Evolutionary conservation across 441 rosid species (phyloP), one percentile per base, ranked within the genome.

Genomic region (Arabidopsis hybrid): DNA sequence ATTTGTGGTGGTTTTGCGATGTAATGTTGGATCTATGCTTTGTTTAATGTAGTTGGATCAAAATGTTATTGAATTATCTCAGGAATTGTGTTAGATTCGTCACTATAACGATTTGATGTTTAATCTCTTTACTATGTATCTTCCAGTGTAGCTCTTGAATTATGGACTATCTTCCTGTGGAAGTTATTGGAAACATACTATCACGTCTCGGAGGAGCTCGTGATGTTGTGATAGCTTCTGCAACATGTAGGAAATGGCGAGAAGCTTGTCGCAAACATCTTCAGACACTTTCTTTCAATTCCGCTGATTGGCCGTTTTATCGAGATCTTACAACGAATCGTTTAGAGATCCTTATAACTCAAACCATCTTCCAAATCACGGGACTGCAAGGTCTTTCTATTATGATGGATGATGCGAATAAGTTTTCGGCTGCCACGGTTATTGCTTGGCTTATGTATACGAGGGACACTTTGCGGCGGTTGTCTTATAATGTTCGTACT

Each of bases 371-470:
- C 73, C 96, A 93, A 67, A 93, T 93, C 65, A 79, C 78, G 0
- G 90, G 91, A 29, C 75, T 91, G 68, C 91, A 86, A 74, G 89
- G 91, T 32, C 76, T 93, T 31, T 85, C 87, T 0, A 80, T 93
- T 79, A 73, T 81, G 58, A 76, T 91, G 92, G 91, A 87, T 13
- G 91, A 85, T 14, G 87, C 83, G 1, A 87, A 85, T 12, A 85
- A 85, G 74, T 88, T 93, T 67, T 84, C 89, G 0, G 91, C 93
- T 65, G 85, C 93, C n/a, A 85, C 89, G 4, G 89, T 88, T 63
- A 83, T 87, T 65, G 91, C 96, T 43, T 93, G 96, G 98, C 89
- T 93, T 42, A 79, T 87, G 91, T 84, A 87, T 75, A 89, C 93
- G 0, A 81, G 91, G 74, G 91, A 85, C 74, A 87, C 90, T 10